Evolutionary conservation across 192 early-diverging fungal species (phyloP), one percentile per base, ranked within the genome.

Genomic region (Umbelopsis vinacea): DNA sequence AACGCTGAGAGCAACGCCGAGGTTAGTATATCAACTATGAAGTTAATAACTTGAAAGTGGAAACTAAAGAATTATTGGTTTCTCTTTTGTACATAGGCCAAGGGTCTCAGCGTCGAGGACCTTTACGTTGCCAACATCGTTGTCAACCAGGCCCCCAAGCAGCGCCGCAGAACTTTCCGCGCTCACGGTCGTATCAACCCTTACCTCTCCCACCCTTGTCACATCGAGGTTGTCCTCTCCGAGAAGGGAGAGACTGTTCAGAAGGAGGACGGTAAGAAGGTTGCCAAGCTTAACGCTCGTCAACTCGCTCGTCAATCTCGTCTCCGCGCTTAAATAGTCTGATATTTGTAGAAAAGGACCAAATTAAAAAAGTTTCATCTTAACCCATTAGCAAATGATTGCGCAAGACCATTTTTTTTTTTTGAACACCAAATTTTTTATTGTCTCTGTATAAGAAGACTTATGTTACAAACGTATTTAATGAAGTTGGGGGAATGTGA

Each of bases 1-100:
- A 99, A 98, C 87, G 94, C 95, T 79, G 91, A 97, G 89, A 89
- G 89, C 84, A 99, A 99, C 87, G 97, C 97, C 69, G 93, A 95
- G 87, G 93, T 93, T 76, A 77, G 71, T 37, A 46, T 63, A n/a
- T 23, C 3, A 21, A 11, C 6, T 8, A 22, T 21, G 8, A 23
- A 24, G 38, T 35, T 14, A 52, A 2, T 57, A 52, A 43, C 40
- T 6, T 43, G 6, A 6, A 12, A 43, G 11, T 1, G 22, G 38
- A 19, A 21, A 0, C 70, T 21, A 66, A 26, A 29, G 3, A 29
- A 43, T 66, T 66, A 55, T 46, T 10, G 46, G 40, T 43, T 43
- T 40, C 45, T 46, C 22, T 53, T 8, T 55, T 48, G 45, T 47
- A 17, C 26, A 29, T 74, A 92, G 89, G 82, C 92, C 74, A 99